A percentile compares a stretch with the other conserved stretches of the same genome.
Evolutionary conservation across 176 grass and related monocot species (phyloP).

Genomic region (Carex littledalei): DNA sequence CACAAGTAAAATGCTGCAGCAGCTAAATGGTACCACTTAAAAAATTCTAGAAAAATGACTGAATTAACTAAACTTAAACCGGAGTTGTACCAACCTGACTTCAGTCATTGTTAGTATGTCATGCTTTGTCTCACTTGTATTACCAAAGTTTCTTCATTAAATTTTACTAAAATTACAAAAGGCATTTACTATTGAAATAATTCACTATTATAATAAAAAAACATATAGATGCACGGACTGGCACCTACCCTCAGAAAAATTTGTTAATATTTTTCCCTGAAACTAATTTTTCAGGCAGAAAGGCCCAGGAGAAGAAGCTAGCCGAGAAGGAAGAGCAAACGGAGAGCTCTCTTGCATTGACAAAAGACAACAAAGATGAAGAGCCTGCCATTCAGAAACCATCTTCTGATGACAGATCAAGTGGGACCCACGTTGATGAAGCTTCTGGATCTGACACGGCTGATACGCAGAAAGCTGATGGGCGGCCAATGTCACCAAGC

Average conservation of each 20-base stretch:
- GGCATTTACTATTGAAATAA: background rate
- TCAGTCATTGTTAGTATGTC: background rate
- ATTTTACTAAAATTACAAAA: background rate
- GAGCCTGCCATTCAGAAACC: slow-evolving; percentile 30
- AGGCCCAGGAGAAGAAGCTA: slow-evolving; percentile 48
- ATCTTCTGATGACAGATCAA: slow-evolving; percentile 38
- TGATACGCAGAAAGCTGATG: slow-evolving; percentile 50
- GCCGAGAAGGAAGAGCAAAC: slow-evolving; percentile 31
- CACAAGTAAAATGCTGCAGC: background rate
- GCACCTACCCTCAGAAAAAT: slow-evolving; percentile 13
- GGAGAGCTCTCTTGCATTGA: slow-evolving; percentile 19
- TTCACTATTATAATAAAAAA: slow-evolving; percentile 15
- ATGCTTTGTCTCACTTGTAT: background rate
- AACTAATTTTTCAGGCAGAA: slow-evolving; percentile 39
- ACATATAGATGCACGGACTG: background rate
- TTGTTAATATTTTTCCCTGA: background rate
- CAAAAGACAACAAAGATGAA: slow-evolving; percentile 58
- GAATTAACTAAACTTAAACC: background rate
- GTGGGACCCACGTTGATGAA: slow-evolving; percentile 39
- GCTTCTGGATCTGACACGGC: slow-evolving; percentile 36
- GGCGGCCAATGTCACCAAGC: slow-evolving; percentile 79
- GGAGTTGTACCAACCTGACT: background rate
- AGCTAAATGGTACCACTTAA: background rate
- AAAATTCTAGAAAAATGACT: background rate
- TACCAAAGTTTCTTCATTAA: background rate